Percentiles rank a stretch among this genome's conserved stretches.
Evolutionary conservation across 2,329 filamentous ascomycete genomes (phyloP).

Genomic region (Neocatenulostroma microsporum): DNA sequence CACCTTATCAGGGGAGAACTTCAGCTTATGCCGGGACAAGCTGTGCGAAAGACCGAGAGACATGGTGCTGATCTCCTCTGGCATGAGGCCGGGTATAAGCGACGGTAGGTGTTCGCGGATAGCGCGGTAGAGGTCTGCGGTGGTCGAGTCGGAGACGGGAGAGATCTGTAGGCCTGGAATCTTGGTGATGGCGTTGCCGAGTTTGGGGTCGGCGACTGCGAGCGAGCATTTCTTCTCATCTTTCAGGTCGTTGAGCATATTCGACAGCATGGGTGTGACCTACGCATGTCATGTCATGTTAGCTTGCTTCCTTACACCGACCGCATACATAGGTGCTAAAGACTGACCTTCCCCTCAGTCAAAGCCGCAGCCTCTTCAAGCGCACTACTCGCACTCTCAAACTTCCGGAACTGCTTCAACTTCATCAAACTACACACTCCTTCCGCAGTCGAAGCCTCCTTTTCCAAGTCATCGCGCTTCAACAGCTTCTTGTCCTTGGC

Average conservation of each 20-base stretch:
- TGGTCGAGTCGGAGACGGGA: conserved; percentile 71
- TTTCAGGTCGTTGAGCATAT: conserved; percentile 81
- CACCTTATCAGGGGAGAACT: conserved; percentile 97
- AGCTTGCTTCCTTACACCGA: too few species aligned
- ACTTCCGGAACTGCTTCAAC: conserved; percentile 95
- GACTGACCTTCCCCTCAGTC: conserved; percentile 70
- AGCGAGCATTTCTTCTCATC: conserved; percentile 96
- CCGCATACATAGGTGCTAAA: not conserved
- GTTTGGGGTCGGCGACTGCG: conserved; percentile 86
- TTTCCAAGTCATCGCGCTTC: conserved; percentile 71
- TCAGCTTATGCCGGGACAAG: conserved; percentile 92
- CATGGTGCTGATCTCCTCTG: conserved; percentile 87
- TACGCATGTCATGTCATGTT: conserved; percentile 14
- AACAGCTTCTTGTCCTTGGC: conserved; percentile 97
- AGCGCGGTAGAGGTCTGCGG: conserved; percentile 84
- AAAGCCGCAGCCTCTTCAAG: conserved; percentile 84
- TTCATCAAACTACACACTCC: conserved; percentile 85
- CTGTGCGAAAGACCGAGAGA: conserved; percentile 93
- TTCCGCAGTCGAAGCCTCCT: conserved; percentile 70
- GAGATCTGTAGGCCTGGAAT: conserved; percentile 80
- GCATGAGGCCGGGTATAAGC: conserved; percentile 78
- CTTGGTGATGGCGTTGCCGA: conserved; percentile 85
- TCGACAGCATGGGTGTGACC: conserved; percentile 76
- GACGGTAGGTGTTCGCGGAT: conserved; percentile 87
- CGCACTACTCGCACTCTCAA: conserved; percentile 84